Conservation (phyloP, 164 flowering plant species). For the Sextonia rubra region DNA sequence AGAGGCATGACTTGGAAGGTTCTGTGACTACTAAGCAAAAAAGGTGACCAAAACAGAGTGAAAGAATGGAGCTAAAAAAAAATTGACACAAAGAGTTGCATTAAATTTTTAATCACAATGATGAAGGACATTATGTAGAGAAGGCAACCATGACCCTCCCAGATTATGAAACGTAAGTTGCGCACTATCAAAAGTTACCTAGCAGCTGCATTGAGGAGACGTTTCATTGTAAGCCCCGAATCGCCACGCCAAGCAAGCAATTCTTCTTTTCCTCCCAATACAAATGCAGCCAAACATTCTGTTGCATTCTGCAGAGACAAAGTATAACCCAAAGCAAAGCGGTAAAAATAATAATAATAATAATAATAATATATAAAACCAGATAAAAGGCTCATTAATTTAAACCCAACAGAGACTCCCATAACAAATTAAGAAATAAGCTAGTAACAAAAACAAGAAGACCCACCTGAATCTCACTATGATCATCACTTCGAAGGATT, state of each 20-base stretch:
- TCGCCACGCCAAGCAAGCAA: constrained; percentile 80
- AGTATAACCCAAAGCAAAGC: background rate
- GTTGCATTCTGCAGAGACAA: constrained; percentile 74
- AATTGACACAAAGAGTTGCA: too few relatives aligned
- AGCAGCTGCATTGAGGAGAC: constrained; percentile 89
- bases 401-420: background rate
- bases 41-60: too few relatives aligned
- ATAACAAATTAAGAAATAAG: background rate
- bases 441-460: background rate
- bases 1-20: too few relatives aligned
- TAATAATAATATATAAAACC: too few relatives aligned
- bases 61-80: too few relatives aligned
- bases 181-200: constrained; percentile 36
- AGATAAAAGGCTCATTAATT: background rate
- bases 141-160: too few relatives aligned
- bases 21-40: too few relatives aligned
- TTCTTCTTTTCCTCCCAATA: constrained; percentile 67
- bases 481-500: constrained; percentile 76
- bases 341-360: background rate
- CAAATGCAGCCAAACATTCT: constrained; percentile 81
- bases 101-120: too few relatives aligned
- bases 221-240: constrained; percentile 69
- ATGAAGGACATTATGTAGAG: too few relatives aligned
- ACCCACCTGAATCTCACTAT: constrained; percentile 86
- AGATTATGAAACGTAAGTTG: too few relatives aligned